Evolutionary conservation across 495 filamentous ascomycete genomes (phyloP), one percentile per base, ranked within the genome.

Genomic region (Cercophora scortea): DNA sequence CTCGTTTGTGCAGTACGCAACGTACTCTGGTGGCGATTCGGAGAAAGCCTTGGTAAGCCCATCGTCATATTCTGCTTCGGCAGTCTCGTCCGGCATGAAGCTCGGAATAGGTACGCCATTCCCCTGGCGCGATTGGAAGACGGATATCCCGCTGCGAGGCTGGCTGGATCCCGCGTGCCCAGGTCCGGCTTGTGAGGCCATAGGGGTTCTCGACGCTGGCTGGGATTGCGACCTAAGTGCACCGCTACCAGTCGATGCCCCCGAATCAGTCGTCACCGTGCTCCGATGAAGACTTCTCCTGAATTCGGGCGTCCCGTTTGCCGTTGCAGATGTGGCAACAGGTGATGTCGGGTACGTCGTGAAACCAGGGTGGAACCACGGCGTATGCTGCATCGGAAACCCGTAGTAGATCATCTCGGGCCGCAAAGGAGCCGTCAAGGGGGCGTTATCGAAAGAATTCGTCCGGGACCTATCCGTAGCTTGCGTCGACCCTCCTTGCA

Each of bases 211-310:
- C 38, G 72, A 70, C 6, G 78, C 77, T 49, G 78, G 78, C 57
- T 80, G 78, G 32, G 78, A 81, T 59, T 81, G 78, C 45, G 78
- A 81, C 51, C 78, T 71, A 53, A 79, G 61, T 18, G 73, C 56
- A 50, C 74, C 75, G 40, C 66, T 72, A 45, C 68, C 66, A 51
- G 61, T 51, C 32, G 61, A 57, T 49, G 63, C 49, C 13, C 63
- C 68, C n/a, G 72, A 53, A 15, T 77, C 75, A 25, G 45, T 59
- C 17, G 59, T 49, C 35, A 63, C 59, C 6, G 67, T 55, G 8
- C 72, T 72, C 53, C 78, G 67, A 46, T 79, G 77, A 17, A 77
- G 68, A 55, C 70, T 73, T 34, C 78, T 65, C 59, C 78, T 67
- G 45, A 69, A 74, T 42, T 81, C 78, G 11, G 68, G 44, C 8